Evolutionary conservation across 441 rosid species (phyloP).

Genomic region (Biscutella laevigata): DNA sequence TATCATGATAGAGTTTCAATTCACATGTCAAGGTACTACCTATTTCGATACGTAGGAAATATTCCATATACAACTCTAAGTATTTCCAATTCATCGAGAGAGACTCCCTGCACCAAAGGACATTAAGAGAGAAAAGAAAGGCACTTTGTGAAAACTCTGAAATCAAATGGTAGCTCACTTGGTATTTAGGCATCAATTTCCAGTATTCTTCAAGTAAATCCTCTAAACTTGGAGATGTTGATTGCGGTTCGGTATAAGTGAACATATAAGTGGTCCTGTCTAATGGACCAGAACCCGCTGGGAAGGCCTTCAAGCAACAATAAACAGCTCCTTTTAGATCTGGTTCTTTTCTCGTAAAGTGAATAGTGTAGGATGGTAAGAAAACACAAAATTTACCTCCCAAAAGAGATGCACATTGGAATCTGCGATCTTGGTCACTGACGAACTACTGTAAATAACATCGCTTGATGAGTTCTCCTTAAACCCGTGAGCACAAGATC

Average conservation of each 20-base stretch:
- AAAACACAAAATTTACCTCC: slow-evolving; percentile 53
- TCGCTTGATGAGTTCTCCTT: slow-evolving; percentile 64
- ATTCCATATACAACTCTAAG: slow-evolving; percentile 81
- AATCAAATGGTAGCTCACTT: slow-evolving; percentile 38
- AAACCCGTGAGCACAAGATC: slow-evolving; percentile 90
- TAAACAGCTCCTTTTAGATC: neutral
- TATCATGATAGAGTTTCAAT: slow-evolving; percentile 4
- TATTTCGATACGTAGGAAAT: slow-evolving; percentile 75
- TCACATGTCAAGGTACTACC: slow-evolving; percentile 44
- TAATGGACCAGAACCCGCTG: slow-evolving; percentile 81
- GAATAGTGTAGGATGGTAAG: neutral
- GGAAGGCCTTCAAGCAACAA: slow-evolving; percentile 67
- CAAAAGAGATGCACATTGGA: slow-evolving; percentile 76
- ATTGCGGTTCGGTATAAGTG: slow-evolving; percentile 81
- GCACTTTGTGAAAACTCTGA: neutral
- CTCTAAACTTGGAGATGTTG: slow-evolving; percentile 69
- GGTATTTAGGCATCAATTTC: slow-evolving; percentile 87
- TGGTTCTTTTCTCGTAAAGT: neutral
- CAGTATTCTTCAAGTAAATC: slow-evolving; percentile 83
- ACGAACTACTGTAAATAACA: slow-evolving; percentile 77
- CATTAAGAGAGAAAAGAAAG: neutral
- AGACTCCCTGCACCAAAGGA: slow-evolving; percentile 47
- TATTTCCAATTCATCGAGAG: slow-evolving; percentile 66
- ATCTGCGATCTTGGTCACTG: slow-evolving; percentile 52
- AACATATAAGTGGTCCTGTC: slow-evolving; percentile 96